Conservation (phyloP, 495 filamentous ascomycete genomes). For the Apiosordaria backusii region DNA sequence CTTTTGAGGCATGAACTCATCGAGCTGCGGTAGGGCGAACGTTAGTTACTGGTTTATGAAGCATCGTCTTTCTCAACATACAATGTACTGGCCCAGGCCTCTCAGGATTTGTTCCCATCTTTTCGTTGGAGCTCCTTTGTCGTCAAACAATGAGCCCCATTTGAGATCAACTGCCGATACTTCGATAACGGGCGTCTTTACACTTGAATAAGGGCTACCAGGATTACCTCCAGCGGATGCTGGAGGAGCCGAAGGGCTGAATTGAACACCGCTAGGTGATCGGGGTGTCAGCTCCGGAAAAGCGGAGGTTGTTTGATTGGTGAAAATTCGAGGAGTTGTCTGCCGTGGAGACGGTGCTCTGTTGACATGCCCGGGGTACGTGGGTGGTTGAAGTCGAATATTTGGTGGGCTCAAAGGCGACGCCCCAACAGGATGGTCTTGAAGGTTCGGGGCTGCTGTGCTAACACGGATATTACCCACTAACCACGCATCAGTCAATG, state of each 20-base stretch:
- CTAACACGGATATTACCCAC: not conserved
- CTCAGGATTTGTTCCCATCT: constrained; percentile 69
- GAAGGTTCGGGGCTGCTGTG: not conserved
- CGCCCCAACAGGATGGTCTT: not conserved
- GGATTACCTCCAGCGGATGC: not conserved
- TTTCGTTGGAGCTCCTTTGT: constrained; percentile 59
- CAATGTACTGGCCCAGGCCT: constrained; percentile 75
- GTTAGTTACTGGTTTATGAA: not conserved
- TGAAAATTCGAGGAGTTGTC: not conserved
- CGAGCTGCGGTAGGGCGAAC: constrained; percentile 55
- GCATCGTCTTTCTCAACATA: constrained; percentile 37
- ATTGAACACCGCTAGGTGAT: constrained; percentile 8
- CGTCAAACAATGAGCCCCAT: constrained; percentile 76
- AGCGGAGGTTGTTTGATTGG: not conserved
- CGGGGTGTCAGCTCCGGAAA: not conserved
- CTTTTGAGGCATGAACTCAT: constrained; percentile 67
- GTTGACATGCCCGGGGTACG: not conserved
- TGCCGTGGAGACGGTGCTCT: constrained; percentile 7
- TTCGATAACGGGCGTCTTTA: constrained; percentile 11
- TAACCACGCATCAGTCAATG: not conserved
- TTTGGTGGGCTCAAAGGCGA: not conserved
- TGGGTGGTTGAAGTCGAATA: not conserved
- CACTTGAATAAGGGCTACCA: not conserved
- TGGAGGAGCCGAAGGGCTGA: constrained; percentile 1
- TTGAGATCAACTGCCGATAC: constrained; percentile 45